Conservation (phyloP, 495 filamentous ascomycete species). For the Penicillium maclennaniae region DNA sequence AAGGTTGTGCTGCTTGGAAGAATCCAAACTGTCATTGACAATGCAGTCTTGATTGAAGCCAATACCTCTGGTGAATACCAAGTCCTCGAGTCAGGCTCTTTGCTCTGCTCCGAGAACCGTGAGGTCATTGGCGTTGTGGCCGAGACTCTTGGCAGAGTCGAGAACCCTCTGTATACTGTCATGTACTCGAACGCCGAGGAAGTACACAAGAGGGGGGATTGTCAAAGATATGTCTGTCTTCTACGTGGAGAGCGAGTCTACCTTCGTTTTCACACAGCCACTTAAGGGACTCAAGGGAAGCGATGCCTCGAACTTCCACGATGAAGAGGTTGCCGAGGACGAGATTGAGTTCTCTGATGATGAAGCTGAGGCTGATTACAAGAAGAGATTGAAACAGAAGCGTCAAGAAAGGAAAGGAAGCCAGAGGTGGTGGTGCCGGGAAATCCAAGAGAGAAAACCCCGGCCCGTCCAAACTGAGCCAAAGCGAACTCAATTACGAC, state of each 20-base stretch:
- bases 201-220: slow-evolving; percentile 60
- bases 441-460: slow-evolving; percentile 31
- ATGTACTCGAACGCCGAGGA: slow-evolving; percentile 63
- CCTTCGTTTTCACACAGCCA: slow-evolving; percentile 77
- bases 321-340: slow-evolving; percentile 82
- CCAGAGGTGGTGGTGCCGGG: slow-evolving; percentile 30
- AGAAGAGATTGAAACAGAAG: slow-evolving; percentile 62
- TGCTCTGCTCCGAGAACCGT: slow-evolving; percentile 76
- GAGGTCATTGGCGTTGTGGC: slow-evolving; percentile 71
- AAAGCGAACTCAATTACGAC: slow-evolving; percentile 53
- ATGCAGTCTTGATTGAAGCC: slow-evolving; percentile 72
- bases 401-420: slow-evolving; percentile 46
- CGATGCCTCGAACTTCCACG: slow-evolving; percentile 89
- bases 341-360: slow-evolving; percentile 96
- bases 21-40: slow-evolving; percentile 71
- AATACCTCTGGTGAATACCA: slow-evolving; percentile 73
- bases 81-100: slow-evolving; percentile 76
- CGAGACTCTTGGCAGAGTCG: slow-evolving; percentile 78
- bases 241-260: slow-evolving; percentile 71
- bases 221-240: slow-evolving; percentile 62
- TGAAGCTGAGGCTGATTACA: slow-evolving; percentile 84
- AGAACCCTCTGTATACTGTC: slow-evolving; percentile 77
- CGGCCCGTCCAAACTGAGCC: slow-evolving; percentile 39
- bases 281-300: slow-evolving; percentile 75
- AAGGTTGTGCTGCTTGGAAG: slow-evolving; percentile 67